These are phyloP conservation scores for Trametes cubensis DNA, from an alignment of 768 basidiomycete genomes.

Conservation along the genomic window DNA sequence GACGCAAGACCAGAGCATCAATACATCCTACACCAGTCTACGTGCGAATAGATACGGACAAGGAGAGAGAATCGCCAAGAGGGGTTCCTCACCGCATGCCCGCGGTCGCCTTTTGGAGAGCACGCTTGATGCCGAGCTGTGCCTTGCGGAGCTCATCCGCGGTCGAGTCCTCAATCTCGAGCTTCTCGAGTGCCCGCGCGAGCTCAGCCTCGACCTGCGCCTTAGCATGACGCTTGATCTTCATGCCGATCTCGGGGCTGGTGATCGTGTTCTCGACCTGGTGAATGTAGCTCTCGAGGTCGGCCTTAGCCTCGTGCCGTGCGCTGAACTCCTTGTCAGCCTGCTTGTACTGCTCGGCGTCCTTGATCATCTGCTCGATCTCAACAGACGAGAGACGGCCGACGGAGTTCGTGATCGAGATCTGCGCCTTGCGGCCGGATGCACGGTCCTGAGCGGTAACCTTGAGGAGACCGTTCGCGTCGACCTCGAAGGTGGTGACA, in stretches of 20 bases:
- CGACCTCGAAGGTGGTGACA: conserved; percentile 98
- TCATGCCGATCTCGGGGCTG: conserved; percentile 95
- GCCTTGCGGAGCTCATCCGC: conserved; percentile 96
- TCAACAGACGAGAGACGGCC: conserved; percentile 96
- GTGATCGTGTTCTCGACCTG: conserved; percentile 96
- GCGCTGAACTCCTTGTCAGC: conserved; percentile 98
- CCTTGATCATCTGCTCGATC: conserved; percentile 99
- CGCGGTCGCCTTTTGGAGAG: conserved; percentile 96
- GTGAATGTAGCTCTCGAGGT: conserved; percentile 97
- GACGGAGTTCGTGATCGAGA: conserved; percentile 80
- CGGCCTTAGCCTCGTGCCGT: conserved; percentile 96
- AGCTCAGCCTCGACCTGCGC: conserved; percentile 95
- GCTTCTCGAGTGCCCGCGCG: conserved; percentile 95
- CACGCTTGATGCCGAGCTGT: conserved; percentile 93
- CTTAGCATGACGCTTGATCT: conserved; percentile 97
- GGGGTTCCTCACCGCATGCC: conserved; percentile 66
- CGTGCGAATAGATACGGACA: neutral
- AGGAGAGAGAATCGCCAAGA: neutral
- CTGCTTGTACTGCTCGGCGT: conserved; percentile 96
- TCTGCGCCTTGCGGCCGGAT: conserved; percentile 98
- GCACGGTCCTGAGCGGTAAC: conserved; percentile 98
- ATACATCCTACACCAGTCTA: conserved; percentile 23
- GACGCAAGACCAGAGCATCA: conserved; percentile 24
- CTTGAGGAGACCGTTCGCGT: conserved; percentile 99
- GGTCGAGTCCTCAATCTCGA: conserved; percentile 95